These are phyloP conservation scores for Fusarium poae DNA, from an alignment of 2,329 filamentous ascomycete genomes.

Conservation along the genomic window DNA sequence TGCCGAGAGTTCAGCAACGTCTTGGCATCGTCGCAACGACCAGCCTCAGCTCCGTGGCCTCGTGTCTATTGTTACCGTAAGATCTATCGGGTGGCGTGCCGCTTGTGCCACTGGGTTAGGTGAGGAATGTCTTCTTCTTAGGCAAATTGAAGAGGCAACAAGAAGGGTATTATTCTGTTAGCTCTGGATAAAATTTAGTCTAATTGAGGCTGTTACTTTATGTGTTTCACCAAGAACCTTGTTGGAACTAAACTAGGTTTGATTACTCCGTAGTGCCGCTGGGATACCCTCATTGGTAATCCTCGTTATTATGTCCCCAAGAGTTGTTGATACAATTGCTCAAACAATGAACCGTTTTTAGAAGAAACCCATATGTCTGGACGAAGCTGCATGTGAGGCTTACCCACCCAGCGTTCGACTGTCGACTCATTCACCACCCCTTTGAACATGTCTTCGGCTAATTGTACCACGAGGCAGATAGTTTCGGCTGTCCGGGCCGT, in stretches of 20 bases:
- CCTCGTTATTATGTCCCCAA: too few relatives aligned
- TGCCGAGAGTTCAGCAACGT: not conserved
- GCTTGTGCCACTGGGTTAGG: not conserved
- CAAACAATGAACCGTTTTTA: not conserved
- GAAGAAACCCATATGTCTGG: not conserved
- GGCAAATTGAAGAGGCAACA: not conserved
- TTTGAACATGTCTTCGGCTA: not conserved
- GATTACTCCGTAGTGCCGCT: not conserved
- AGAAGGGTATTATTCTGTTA: not conserved
- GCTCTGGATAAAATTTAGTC: not conserved
- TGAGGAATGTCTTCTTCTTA: not conserved
- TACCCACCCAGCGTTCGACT: not conserved
- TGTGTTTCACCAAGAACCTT: not conserved
- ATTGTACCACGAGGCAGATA: not conserved
- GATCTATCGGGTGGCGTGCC: not conserved
- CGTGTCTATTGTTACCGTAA: not conserved
- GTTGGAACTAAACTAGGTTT: not conserved
- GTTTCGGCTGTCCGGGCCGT: slow-evolving; percentile 15
- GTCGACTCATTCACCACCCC: not conserved
- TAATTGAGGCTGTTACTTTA: not conserved
- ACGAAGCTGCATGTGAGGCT: not conserved
- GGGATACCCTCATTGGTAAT: not conserved
- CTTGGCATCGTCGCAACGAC: not conserved
- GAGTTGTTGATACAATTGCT: not conserved
- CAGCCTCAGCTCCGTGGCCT: not conserved